Evolutionary conservation across 2,329 filamentous ascomycete species (phyloP).

Genomic region (Trichoderma sp.): DNA sequence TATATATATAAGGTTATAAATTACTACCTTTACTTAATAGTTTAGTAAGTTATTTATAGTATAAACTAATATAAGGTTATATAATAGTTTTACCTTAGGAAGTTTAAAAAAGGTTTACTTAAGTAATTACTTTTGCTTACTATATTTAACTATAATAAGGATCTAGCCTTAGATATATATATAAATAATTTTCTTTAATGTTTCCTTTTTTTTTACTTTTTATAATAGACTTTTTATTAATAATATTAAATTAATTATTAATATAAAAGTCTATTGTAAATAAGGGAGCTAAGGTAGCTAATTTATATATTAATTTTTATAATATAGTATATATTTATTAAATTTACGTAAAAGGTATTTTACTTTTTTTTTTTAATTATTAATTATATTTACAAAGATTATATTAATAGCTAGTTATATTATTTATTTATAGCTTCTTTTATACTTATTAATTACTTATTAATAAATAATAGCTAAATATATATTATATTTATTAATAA

Average conservation of each 20-base stretch:
- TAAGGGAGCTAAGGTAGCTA: not conserved
- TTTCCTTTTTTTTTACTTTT: too few relatives aligned
- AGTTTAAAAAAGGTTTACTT: not conserved
- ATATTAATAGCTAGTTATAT: not conserved
- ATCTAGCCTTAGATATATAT: not conserved
- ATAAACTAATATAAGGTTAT: too few relatives aligned
- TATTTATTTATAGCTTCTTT: not conserved
- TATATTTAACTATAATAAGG: not conserved
- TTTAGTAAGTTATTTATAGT: too few relatives aligned
- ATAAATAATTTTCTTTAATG: not conserved
- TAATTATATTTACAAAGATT: not conserved
- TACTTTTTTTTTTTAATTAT: not conserved
- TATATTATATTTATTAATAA: not conserved
- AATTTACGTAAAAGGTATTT: not conserved
- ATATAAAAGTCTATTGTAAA: too few relatives aligned
- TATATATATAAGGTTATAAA: too few relatives aligned
- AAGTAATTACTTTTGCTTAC: not conserved
- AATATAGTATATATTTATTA: not conserved
- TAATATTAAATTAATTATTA: too few relatives aligned
- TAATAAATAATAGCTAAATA: not conserved
- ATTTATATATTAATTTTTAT: not conserved
- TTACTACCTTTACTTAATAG: too few relatives aligned
- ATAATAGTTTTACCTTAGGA: too few relatives aligned
- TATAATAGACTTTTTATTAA: too few relatives aligned
- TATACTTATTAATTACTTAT: not conserved